Evolutionary conservation across 164 flowering plant genomes (phyloP).

Genomic region (Tetracentron sinense): DNA sequence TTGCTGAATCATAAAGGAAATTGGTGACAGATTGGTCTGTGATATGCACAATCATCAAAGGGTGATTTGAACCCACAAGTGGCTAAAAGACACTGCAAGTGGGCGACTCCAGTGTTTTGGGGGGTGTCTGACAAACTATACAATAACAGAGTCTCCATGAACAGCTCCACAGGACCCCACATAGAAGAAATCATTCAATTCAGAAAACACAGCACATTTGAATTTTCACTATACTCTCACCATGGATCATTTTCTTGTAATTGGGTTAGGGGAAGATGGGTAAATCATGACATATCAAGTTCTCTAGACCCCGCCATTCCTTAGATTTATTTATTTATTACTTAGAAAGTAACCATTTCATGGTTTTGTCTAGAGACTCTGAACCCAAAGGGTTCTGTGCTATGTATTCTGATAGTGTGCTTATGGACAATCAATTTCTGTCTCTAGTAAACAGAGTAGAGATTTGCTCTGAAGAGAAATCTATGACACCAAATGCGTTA

Average conservation of each 20-base stretch:
- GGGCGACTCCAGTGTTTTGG: slow-evolving; percentile 30
- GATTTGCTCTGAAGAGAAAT: background rate
- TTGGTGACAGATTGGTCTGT: slow-evolving; percentile 37
- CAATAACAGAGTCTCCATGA: slow-evolving; percentile 31
- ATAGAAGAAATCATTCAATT: slow-evolving; percentile 10
- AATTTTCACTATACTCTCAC: no score
- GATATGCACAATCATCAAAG: slow-evolving; percentile 55
- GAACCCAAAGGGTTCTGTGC: no score
- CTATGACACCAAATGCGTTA: background rate
- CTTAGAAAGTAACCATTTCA: no score
- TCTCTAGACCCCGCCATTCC: no score
- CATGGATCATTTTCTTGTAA: no score
- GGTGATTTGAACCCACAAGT: slow-evolving; percentile 43
- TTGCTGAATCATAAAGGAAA: slow-evolving; percentile 32
- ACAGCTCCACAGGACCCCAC: slow-evolving; percentile 19
- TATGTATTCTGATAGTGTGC: background rate
- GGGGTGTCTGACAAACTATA: background rate
- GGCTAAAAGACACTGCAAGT: slow-evolving; percentile 39
- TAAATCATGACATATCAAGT: no score
- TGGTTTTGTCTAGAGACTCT: no score
- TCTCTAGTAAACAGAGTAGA: background rate
- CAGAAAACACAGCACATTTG: background rate
- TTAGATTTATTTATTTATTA: no score
- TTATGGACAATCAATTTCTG: background rate
- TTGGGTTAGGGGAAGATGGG: no score